Evolutionary conservation across 1,284 basidiomycete genomes (phyloP).

Genomic region (Fistulina hepatica): DNA sequence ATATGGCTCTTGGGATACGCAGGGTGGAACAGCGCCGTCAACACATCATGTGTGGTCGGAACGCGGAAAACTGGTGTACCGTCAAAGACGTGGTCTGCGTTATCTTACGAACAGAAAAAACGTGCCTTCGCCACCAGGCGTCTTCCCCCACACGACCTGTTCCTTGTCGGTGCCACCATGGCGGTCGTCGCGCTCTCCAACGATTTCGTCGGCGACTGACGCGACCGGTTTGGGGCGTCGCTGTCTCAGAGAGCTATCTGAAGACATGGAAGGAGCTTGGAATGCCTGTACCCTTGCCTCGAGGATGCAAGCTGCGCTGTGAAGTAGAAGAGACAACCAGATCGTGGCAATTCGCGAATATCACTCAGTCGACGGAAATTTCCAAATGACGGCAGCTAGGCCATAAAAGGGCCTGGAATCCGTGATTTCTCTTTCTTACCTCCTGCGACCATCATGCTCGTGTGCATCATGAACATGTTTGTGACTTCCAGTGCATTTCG

Average conservation of each 20-base stretch:
- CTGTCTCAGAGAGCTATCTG: constrained; percentile 25
- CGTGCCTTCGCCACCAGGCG: constrained; percentile 70
- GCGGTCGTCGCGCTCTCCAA: constrained; percentile 5
- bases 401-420: too few relatives aligned
- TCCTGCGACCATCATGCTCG: not conserved
- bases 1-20: constrained; percentile 84
- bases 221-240: constrained; percentile 15
- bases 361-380: too few relatives aligned
- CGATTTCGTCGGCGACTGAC: constrained; percentile 11
- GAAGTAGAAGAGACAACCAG: too few relatives aligned
- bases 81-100: constrained; percentile 1
- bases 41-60: constrained; percentile 90
- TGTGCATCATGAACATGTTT: not conserved
- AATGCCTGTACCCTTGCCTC: not conserved
- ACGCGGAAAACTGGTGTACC: constrained; percentile 72
- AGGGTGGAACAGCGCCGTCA: constrained; percentile 87
- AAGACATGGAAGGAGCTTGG: constrained; percentile 12
- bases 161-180: constrained; percentile 22
- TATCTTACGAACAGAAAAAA: constrained; percentile 3
- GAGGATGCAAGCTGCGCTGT: too few relatives aligned
- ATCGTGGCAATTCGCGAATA: too few relatives aligned
- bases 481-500: not conserved
- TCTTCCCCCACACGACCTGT: constrained; percentile 81
- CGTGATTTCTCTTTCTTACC: not conserved
- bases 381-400: too few relatives aligned